Base-by-base conservation (phyloP, 768 basidiomycete species). In the Punctularia strigosozonata region DNA sequence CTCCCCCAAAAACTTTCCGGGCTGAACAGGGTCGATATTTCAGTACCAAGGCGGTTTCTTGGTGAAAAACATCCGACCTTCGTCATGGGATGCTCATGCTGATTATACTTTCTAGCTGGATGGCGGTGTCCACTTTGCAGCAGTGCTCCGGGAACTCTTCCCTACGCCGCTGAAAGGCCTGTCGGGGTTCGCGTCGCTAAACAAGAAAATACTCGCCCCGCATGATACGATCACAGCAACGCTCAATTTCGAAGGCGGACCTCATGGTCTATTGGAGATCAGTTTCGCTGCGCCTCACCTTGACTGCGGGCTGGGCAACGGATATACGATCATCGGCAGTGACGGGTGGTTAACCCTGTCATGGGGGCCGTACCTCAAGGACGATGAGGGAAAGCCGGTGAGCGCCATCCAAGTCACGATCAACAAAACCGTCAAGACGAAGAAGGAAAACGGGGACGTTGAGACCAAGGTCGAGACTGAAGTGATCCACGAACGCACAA, bases 21-120 rank as follows among this genome's bases (percentile, higher is more conserved):
- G 41, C 32, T 33, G 38, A 31, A 49, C 31, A 17, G 24, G 41
- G 19, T n/a, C 38, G 12, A 25, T 21, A 7, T 36, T 33, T 15
- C 41, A 82, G 77, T 80, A 81, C 49, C 80, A 82, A 63, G 82
- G 82, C 28, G 86, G 85, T 23, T 91, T 88, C 62, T 49, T 89
- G 62, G 78, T 87, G 47, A 62, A 81, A 54, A 47, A 47, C 8
- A 51, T 52, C 39, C 49, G 54, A 53, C 53, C 33, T 44, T n/a
- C n/a, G n/a, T 44, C 19, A 18, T 15, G 13, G 21, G 32, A 24
- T 24, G 41, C 22, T 47, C 42, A 7, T n/a, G 8, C 23, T 53
- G 18, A 48, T 40, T 34, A 15, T 37, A 34, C 10, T 26, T 8
- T 47, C 23, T 52, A 88, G 71, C 73, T 87, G 12, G 84, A 89